Conservation (phyloP, 2,329 filamentous ascomycete species). For the Gaeumannomyces sp. region DNA sequence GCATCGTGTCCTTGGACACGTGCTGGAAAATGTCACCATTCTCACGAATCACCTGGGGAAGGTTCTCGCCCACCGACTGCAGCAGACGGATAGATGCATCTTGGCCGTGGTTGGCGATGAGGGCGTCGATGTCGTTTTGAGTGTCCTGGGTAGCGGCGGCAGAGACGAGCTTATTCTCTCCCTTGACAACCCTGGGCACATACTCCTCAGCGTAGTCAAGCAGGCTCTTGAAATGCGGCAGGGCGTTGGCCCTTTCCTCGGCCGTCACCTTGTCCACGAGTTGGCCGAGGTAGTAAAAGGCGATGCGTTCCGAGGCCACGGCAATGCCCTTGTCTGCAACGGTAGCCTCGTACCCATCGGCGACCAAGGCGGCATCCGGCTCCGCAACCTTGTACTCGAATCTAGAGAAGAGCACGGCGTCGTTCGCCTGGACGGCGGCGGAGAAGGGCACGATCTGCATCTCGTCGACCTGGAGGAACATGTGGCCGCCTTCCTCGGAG, state of each 20-base stretch:
- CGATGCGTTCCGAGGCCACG: not conserved
- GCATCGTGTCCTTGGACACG: constrained; percentile 26
- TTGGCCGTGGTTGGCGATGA: constrained; percentile 20
- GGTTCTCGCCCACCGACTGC: constrained; percentile 11
- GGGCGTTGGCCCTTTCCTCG: not conserved
- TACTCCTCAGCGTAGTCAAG: too few relatives aligned
- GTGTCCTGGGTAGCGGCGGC: not conserved
- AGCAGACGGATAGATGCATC: constrained; percentile 13
- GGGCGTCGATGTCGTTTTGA: constrained; percentile 15
- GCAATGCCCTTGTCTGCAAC: not conserved
- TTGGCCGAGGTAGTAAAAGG: constrained; percentile 3
- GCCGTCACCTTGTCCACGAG: constrained; percentile 1
- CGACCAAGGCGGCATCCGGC: not conserved
- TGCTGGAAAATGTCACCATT: constrained; percentile 17
- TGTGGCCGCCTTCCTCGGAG: constrained; percentile 21
- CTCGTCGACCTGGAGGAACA: constrained; percentile 17
- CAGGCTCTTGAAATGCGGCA: not conserved
- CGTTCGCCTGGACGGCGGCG: not conserved
- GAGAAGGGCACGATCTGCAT: constrained; percentile 25
- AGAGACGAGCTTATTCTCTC: too few relatives aligned
- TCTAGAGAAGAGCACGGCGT: not conserved
- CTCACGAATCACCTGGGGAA: constrained; percentile 16
- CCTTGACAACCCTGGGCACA: too few relatives aligned
- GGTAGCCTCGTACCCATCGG: not conserved
- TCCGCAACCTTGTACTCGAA: not conserved